A percentile compares a stretch with the other conserved stretches of the same genome.
Evolutionary conservation across 139 green algal species (phyloP).

Genomic region (Chlamydomonas urium): DNA sequence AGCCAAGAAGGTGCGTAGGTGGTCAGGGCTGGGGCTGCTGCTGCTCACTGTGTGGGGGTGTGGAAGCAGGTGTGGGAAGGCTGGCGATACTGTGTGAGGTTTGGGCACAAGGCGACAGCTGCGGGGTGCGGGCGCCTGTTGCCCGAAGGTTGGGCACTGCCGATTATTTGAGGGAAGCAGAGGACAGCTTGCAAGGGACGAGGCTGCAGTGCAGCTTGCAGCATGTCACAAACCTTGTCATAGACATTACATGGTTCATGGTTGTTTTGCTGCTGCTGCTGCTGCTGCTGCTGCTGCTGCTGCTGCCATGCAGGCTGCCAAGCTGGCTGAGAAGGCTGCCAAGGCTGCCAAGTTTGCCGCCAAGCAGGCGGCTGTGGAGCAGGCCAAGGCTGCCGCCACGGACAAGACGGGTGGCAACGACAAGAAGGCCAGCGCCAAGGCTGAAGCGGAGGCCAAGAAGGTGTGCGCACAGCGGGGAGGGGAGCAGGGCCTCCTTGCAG

Average conservation of each 20-base stretch:
- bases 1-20: constrained; percentile 61
- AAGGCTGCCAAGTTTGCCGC: constrained; percentile 65
- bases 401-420: constrained; percentile 23
- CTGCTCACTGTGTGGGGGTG: not conserved
- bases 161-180: not conserved
- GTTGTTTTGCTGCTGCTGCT: not conserved
- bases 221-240: not conserved
- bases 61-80: not conserved
- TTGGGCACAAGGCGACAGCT: not conserved
- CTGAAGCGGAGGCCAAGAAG: constrained; percentile 79
- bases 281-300: no score
- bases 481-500: no score
- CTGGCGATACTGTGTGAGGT: not conserved
- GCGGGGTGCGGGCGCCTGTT: no score
- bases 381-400: constrained; percentile 32
- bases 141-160: no score
- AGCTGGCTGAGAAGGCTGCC: constrained; percentile 74
- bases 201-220: not conserved
- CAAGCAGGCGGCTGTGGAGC: constrained; percentile 51
- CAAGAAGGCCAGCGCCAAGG: constrained; percentile 50
- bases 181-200: not conserved
- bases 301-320: constrained; percentile 61
- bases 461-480: no score
- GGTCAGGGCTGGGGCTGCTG: not conserved
- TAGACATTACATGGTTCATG: not conserved